Percentiles rank a stretch among this genome's conserved stretches.
Evolutionary conservation across 2,329 filamentous ascomycete genomes (phyloP).

Genomic region (Thelonectria discophora): DNA sequence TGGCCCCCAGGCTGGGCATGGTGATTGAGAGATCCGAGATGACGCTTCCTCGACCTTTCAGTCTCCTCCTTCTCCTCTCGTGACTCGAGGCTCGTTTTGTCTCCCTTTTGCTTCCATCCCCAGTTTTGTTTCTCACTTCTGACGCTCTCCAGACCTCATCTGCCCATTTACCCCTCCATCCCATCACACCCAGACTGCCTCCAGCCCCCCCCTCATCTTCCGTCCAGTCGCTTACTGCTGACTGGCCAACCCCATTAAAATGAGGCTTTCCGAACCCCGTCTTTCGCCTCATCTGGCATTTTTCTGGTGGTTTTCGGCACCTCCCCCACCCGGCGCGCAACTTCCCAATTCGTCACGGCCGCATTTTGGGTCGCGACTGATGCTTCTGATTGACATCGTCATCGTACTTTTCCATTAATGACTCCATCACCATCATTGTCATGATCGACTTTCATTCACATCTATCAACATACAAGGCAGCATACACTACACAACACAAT

Average conservation of each 20-base stretch:
- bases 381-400: constrained; percentile 20
- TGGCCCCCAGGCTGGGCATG: constrained; percentile 2
- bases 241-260: constrained; percentile 24
- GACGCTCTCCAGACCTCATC: constrained; percentile 5
- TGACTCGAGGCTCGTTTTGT: constrained; percentile 18
- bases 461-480: constrained; percentile 39
- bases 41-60: constrained; percentile 7
- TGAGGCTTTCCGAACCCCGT: constrained; percentile 33
- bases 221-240: constrained; percentile 1
- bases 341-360: constrained; percentile 32
- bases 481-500: constrained; percentile 33
- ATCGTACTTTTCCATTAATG: constrained; percentile 14
- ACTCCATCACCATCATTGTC: constrained; percentile 18
- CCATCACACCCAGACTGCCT: constrained; percentile 18
- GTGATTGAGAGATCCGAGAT: constrained; percentile 16
- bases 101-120: constrained; percentile 4
- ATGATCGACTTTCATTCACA: constrained; percentile 33
- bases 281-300: constrained; percentile 24
- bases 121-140: constrained; percentile 1
- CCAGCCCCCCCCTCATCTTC: constrained; percentile 21
- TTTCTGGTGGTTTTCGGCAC: constrained; percentile 36
- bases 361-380: constrained; percentile 16
- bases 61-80: constrained; percentile 15
- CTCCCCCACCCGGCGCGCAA: constrained; percentile 23
- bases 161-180: constrained; percentile 29